Evolutionary conservation across 2,329 filamentous ascomycete genomes (phyloP).

Genomic region (Alternaria triticimaculans): DNA sequence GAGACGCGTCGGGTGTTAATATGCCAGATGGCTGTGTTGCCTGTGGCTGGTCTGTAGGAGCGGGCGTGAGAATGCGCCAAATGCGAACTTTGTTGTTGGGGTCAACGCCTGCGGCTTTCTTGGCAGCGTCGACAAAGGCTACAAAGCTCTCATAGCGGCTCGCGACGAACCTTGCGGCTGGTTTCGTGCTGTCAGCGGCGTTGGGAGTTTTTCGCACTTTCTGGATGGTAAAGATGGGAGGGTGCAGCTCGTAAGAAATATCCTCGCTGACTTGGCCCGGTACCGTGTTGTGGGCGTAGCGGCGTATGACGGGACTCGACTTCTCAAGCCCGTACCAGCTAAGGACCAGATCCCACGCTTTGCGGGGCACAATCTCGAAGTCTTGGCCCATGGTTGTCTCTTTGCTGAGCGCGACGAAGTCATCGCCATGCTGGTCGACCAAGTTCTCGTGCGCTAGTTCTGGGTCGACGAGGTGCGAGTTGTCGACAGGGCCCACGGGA

Average conservation of each 20-base stretch:
- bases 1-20: conserved; percentile 54
- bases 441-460: conserved; percentile 31
- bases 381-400: conserved; percentile 70
- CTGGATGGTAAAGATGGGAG: conserved; percentile 83
- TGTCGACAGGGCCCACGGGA: conserved; percentile 82
- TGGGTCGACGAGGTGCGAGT: conserved; percentile 70
- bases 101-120: conserved; percentile 71
- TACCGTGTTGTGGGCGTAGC: conserved; percentile 79
- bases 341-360: conserved; percentile 81
- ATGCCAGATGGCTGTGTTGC: conserved; percentile 47
- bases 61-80: conserved; percentile 67
- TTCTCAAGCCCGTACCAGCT: conserved; percentile 81
- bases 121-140: conserved; percentile 77
- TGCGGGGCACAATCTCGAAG: conserved; percentile 77
- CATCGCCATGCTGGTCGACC: conserved; percentile 50
- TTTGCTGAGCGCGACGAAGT: conserved; percentile 75
- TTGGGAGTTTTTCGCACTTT: conserved; percentile 72
- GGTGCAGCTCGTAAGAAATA: conserved; percentile 81
- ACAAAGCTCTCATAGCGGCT: conserved; percentile 74
- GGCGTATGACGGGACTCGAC: conserved; percentile 73
- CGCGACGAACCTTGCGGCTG: conserved; percentile 71
- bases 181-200: conserved; percentile 66
- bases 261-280: conserved; percentile 65
- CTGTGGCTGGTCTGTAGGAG: conserved; percentile 44
- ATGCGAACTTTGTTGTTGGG: conserved; percentile 76